These are phyloP conservation scores for Myxozyma neotropica DNA, from an alignment of 805 yeast genomes.

Conservation along the genomic window DNA sequence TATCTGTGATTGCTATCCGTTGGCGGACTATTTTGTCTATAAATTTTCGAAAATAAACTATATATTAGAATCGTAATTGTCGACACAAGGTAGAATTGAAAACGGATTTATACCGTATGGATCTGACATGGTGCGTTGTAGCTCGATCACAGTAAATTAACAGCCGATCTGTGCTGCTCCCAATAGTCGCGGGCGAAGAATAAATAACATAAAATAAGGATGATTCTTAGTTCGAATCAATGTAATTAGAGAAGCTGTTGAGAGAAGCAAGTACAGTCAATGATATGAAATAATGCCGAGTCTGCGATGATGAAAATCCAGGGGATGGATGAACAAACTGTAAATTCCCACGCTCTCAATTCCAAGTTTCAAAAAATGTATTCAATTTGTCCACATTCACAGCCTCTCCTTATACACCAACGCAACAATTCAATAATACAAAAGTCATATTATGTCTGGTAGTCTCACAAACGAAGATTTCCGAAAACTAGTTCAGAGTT, in stretches of 20 bases:
- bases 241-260: too few species aligned
- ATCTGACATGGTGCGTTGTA: conserved; percentile 1
- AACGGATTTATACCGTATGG: not conserved
- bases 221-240: too few species aligned
- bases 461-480: conserved; percentile 27
- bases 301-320: not conserved
- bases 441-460: not conserved
- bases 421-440: too few species aligned
- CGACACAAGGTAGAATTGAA: too few species aligned
- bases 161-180: too few species aligned
- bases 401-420: not conserved
- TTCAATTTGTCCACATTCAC: not conserved
- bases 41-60: not conserved
- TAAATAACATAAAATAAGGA: too few species aligned
- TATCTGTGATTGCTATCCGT: conserved; percentile 19
- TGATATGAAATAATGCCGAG: too few species aligned
- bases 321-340: not conserved
- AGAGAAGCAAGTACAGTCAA: not conserved
- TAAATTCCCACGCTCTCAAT: not conserved
- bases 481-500: conserved; percentile 12
- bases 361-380: not conserved
- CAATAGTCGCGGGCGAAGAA: too few species aligned
- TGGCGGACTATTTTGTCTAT: conserved; percentile 19
- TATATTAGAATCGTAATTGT: too few species aligned
- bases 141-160: too few species aligned